Evolutionary conservation across 2,329 filamentous ascomycete species (phyloP), one percentile per base, ranked within the genome.

Genomic region (Sphaerulina populicola): DNA sequence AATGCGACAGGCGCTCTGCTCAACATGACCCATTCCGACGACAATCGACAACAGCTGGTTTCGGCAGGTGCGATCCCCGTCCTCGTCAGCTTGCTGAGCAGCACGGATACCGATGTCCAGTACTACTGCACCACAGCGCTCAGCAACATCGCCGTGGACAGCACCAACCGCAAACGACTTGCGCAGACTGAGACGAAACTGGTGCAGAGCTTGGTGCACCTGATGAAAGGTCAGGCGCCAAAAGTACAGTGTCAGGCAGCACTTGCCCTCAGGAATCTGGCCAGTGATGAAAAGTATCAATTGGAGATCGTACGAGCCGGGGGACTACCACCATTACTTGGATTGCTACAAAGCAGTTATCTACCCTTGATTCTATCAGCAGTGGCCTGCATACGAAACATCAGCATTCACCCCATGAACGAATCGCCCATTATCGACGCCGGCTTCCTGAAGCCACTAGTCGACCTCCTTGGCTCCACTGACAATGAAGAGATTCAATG

Each of bases 1-100:
- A 98, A 98, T 71, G 93, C 93, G 52, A 98, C 93, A 0, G 93
- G 93, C 48, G 93, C 93, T 41, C 74, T 98, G 52, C 78, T 98
- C 59, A 98, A 98, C 71, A 98, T 98, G 93, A 98, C 93, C 63
- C 93, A 98, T 74, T 97, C 67, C 93, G 93, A 97, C 68, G 93
- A 98, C 70, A 98, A 98, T 70, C 83, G 93, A 61, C 89, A 97
- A 71, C 90, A 98, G 69, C 84, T 98, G 27, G 93, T 98, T 60
- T 94, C 94, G 60, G 93, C 93, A 41, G 91, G 91, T 57, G 93
- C 93, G n/a, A 96, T 98, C 59, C 93, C 93, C 4, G 91, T 98
- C 7, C 82, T 98, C 23, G 93, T 98, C 37, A 89, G 96, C 66
- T 82, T 98, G 21, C 82, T 98, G 41, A 89, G 88, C 7, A 97